Evolutionary conservation across 352 stramenopile genomes (phyloP), one percentile per base, ranked within the genome.

Genomic region (Albugo candida): DNA sequence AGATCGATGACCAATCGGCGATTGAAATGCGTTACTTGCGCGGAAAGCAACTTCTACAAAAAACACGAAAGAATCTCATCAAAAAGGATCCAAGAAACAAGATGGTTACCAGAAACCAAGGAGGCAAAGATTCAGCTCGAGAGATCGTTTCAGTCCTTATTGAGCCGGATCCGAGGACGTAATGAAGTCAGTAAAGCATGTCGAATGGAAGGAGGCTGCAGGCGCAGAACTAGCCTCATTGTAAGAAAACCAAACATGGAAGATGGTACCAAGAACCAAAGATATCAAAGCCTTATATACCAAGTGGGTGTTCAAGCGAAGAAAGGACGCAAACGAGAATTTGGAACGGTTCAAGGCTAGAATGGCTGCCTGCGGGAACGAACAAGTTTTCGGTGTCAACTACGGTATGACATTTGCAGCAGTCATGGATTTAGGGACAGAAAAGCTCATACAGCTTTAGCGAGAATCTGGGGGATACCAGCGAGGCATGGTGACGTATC

Each of bases 381-480:
- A 43, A 43, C 38, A 43, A 24, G 17, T 24, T 3, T 43, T 43
- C 20, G 38, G 20, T 3, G 8, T 43, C 38, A 24, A 43, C 38
- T 43, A 43, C 38, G 38, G 8, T 24, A 19, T 43, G 8, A 43
- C 38, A 10, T 43, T 43, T 43, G 3, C 38, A 19, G 17, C 38
- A 24, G 38, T 43, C 17, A 43, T 43, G 8, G 38, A 65, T 14
- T 52, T 65, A 16, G 47, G 53, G 31, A 20, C 18, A 50, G 48
- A 8, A 24, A 19, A 43, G 38, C 17, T 43, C 17, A 10, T 43
- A 24, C 8, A 24, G 20, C 38, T 43, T 24, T 43, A 24, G 20
- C 17, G 8, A 24, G 17, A 8, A 43, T 8, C 3, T 43, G 38
- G 38, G 38, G 38, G 3, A 24, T 43, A 24, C 8, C 38, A 43